Base-by-base conservation (phyloP, 306 rosid species). In the Oemleria cerasiformis region DNA sequence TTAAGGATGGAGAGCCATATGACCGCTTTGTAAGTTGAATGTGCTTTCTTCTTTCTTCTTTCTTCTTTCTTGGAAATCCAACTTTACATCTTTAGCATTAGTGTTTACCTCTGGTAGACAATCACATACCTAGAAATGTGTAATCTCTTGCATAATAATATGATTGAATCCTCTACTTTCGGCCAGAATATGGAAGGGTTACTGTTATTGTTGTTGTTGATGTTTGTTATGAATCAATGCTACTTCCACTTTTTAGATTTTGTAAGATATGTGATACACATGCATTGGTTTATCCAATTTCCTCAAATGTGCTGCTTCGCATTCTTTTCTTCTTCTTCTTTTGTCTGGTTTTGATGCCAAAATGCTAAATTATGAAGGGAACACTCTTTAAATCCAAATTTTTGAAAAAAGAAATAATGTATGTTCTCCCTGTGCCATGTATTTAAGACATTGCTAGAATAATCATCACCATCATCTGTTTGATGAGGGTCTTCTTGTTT, bases 11-110 rank as follows among this genome's bases (percentile, higher is more conserved):
- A 74, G 47, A 86, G 67, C 94, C 95, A 45, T 65, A 21, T 39
- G 95, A 86, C 68, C 94, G 97, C 62, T 91, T 94, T 66, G 98
- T 94, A 81, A 87, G 97, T 88, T 63, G 11, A 62, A 70, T 67
- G 44, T 76, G 51, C 8, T 2, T 64, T 48, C 43, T 14, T 48
- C 63, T 36, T 53, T 69, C 13, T n/a, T n/a, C n/a, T n/a, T n/a
- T n/a, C n/a, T 2, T 25, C 30, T 25, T 25, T 25, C 16, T 55
- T 40, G 70, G 34, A 13, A 38, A 36, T 64, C 20, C 15, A 12
- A 30, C 50, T 47, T 75, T 51, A 67, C 30, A 25, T 25, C 71
- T 63, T 62, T 34, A 63, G 23, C 5, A 63, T 23, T 9, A 14
- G 1, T 44, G 14, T 70, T 54, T 70, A 39, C 40, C 49, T 58